A percentile compares a stretch with the other conserved stretches of the same genome.
Conservation (phyloP, 2,329 filamentous ascomycete species). For the Magnaporthiopsis rhizophila region DNA sequence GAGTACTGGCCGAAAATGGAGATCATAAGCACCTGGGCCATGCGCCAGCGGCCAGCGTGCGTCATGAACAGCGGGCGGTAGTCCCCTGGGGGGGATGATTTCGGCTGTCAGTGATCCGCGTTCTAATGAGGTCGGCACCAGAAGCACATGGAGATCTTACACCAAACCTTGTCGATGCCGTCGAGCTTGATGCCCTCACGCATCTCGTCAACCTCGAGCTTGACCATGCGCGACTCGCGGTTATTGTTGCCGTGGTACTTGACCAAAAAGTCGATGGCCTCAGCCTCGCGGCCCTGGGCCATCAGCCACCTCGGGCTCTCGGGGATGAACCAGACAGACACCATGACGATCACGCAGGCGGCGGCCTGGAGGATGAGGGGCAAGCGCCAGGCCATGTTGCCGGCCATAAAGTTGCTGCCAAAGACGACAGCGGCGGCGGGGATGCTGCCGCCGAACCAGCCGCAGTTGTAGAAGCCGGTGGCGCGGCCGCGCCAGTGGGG, state of each 20-base stretch:
- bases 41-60: conserved; percentile 39
- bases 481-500: conserved; percentile 43
- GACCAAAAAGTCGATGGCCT: conserved; percentile 31
- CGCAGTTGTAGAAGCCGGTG: conserved; percentile 43
- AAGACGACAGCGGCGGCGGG: conserved; percentile 42
- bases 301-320: conserved; percentile 35
- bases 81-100: not conserved
- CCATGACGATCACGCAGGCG: conserved; percentile 32
- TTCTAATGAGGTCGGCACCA: too few relatives aligned
- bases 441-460: conserved; percentile 43
- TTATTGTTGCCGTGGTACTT: conserved; percentile 36
- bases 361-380: conserved; percentile 39
- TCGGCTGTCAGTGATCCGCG: not conserved
- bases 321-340: conserved; percentile 29
- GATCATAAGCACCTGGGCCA: conserved; percentile 40
- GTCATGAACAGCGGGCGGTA: conserved; percentile 34
- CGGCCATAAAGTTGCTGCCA: conserved; percentile 35
- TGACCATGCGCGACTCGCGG: conserved; percentile 28
- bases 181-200: conserved; percentile 33
- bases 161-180: conserved; percentile 34
- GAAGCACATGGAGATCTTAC: not conserved
- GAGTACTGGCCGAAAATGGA: conserved; percentile 43
- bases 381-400: conserved; percentile 40
- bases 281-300: conserved; percentile 29
- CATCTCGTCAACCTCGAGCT: conserved; percentile 34